Conservation (phyloP, 495 filamentous ascomycete genomes). For the Tuber microsphaerosporum region DNA sequence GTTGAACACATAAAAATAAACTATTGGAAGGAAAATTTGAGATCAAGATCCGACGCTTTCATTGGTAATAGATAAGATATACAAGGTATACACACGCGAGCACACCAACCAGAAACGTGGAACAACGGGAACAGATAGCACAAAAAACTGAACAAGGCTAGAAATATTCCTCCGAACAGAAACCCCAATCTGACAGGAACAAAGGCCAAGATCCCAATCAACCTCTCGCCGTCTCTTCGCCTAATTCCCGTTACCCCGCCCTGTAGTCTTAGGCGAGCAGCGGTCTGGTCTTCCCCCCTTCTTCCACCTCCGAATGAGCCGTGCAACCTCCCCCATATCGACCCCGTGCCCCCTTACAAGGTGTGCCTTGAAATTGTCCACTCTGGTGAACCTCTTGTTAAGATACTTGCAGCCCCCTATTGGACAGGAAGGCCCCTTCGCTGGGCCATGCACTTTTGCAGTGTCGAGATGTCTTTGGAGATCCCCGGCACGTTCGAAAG, state of each 20-base stretch:
- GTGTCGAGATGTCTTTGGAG: background rate
- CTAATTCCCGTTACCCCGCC: no score
- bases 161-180: no score
- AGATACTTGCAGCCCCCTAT: background rate
- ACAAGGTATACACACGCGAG: no score
- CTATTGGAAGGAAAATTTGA: background rate
- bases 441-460: background rate
- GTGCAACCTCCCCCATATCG: background rate
- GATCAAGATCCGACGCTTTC: background rate
- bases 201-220: no score
- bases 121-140: no score
- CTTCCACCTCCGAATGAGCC: background rate
- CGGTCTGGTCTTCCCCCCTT: background rate
- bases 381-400: background rate
- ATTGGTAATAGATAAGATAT: background rate
- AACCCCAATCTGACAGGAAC: background rate
- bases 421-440: background rate
- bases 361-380: background rate
- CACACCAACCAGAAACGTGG: no score
- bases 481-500: background rate
- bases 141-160: no score
- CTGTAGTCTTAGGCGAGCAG: background rate
- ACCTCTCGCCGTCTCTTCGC: no score
- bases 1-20: no score
- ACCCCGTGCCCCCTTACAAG: background rate